These are phyloP conservation scores for Phytophthora pisi DNA, from an alignment of 352 stramenopile genomes.

Conservation along the genomic window DNA sequence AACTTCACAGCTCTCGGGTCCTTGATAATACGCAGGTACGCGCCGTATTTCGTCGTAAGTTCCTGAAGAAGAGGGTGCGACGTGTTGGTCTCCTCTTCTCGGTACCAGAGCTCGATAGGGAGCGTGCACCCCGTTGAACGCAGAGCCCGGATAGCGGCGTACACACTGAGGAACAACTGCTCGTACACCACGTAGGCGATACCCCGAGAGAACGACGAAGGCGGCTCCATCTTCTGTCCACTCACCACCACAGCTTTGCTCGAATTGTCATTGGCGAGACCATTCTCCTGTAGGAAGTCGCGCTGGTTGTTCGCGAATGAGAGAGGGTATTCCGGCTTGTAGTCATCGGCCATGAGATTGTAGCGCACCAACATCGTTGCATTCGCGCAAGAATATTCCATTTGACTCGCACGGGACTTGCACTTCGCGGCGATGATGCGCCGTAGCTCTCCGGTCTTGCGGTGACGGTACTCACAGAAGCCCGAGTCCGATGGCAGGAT, in stretches of 20 bases:
- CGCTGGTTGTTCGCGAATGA: conserved; percentile 32
- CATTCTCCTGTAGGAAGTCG: conserved; percentile 35
- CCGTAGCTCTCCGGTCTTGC: conserved; percentile 32
- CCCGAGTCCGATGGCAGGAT: conserved; percentile 46
- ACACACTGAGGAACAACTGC: conserved; percentile 56
- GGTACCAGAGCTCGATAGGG: conserved; percentile 78
- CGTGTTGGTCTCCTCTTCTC: conserved; percentile 48
- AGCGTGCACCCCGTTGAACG: conserved; percentile 52
- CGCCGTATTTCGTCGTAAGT: conserved; percentile 47
- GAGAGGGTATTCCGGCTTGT: conserved; percentile 44
- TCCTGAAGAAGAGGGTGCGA: conserved; percentile 53
- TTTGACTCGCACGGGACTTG: conserved; percentile 49
- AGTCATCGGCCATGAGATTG: conserved; percentile 46
- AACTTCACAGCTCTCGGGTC: conserved; percentile 54
- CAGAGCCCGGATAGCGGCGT: conserved; percentile 54
- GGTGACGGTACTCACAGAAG: conserved; percentile 60
- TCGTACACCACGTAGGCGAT: conserved; percentile 65
- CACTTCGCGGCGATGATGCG: conserved; percentile 56
- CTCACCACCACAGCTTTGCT: conserved; percentile 62
- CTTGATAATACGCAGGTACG: conserved; percentile 70
- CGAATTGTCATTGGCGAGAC: conserved; percentile 32
- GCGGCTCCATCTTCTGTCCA: conserved; percentile 16
- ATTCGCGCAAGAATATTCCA: conserved; percentile 50
- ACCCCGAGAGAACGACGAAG: conserved; percentile 34
- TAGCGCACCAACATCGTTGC: conserved; percentile 56